phyloP scores from a whole-genome alignment of 106 monocot species.

The Dioscorea zingiberensis region DNA sequence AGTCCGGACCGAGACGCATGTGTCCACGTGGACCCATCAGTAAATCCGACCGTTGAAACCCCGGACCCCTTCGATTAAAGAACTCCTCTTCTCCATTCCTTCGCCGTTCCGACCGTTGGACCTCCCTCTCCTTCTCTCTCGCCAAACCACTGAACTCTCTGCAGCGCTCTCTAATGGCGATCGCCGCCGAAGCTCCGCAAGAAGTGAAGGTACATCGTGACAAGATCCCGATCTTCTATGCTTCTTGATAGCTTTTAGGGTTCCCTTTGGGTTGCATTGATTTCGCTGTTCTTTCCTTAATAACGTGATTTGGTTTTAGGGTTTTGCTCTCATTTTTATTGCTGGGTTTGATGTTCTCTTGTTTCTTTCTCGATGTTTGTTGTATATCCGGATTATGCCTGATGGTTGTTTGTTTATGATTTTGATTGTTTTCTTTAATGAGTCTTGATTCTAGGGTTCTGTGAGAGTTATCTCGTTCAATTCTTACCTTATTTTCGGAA shows the following conservation, averaged over 20 bases:
- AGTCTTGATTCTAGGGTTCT: background rate
- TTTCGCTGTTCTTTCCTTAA: background rate
- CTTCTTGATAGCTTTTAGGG: background rate
- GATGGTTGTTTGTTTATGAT: background rate
- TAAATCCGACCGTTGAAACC: constrained; percentile 3
- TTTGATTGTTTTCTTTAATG: background rate
- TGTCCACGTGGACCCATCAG: background rate
- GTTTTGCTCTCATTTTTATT: background rate
- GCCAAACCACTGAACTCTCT: background rate
- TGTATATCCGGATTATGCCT: background rate
- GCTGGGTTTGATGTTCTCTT: background rate
- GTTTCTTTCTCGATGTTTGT: background rate
- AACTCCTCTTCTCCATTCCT: background rate
- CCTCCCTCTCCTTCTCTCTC: constrained; percentile 1
- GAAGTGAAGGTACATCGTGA: constrained; percentile 14
- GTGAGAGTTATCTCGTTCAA: too few relatives aligned
- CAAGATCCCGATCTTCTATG: background rate
- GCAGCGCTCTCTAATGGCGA: constrained; percentile 16
- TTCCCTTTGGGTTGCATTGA: background rate
- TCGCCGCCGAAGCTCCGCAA: constrained; percentile 25
- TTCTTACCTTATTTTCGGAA: too few relatives aligned
- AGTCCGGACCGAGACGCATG: background rate
- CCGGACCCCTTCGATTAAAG: background rate
- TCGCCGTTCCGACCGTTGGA: background rate
- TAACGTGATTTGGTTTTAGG: background rate